Percentiles rank a stretch among this genome's conserved stretches.
These are phyloP conservation scores for Lactarius trivialis DNA, from an alignment of 768 basidiomycete genomes.

Conservation along the genomic window DNA sequence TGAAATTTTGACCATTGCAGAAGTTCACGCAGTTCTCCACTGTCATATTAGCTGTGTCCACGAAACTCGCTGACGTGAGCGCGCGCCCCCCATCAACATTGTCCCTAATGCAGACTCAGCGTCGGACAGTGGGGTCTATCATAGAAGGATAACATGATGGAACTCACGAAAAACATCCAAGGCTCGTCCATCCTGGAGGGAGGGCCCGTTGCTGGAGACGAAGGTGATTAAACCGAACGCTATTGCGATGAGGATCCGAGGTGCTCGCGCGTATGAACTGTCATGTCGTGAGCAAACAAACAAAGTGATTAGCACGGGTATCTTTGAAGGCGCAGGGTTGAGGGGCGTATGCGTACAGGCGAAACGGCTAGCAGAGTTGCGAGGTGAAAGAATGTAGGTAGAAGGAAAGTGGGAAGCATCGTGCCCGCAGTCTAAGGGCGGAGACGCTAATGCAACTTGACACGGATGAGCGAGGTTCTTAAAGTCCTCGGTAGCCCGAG, in stretches of 20 bases:
- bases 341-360: neutral
- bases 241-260: neutral
- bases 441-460: neutral
- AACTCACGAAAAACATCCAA: slow-evolving; percentile 57
- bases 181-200: slow-evolving; percentile 48
- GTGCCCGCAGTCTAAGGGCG: slow-evolving; percentile 11
- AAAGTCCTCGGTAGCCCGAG: slow-evolving; percentile 1
- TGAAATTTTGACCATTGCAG: slow-evolving; percentile 41
- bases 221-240: neutral
- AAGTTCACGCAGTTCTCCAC: slow-evolving; percentile 44
- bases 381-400: slow-evolving; percentile 4
- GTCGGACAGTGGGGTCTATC: slow-evolving; percentile 26
- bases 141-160: neutral
- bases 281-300: neutral
- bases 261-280: neutral
- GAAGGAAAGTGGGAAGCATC: slow-evolving; percentile 12
- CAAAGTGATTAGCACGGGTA: neutral
- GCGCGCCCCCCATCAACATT: slow-evolving; percentile 50
- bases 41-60: slow-evolving; percentile 52
- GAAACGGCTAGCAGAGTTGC: neutral
- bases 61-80: slow-evolving; percentile 42
- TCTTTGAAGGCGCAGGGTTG: neutral
- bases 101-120: slow-evolving; percentile 40
- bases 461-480: slow-evolving; percentile 4
- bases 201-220: slow-evolving; percentile 28